Evolutionary conservation across 1,139 yeast genomes (phyloP).

Genomic region (Pneumocystis canis): DNA sequence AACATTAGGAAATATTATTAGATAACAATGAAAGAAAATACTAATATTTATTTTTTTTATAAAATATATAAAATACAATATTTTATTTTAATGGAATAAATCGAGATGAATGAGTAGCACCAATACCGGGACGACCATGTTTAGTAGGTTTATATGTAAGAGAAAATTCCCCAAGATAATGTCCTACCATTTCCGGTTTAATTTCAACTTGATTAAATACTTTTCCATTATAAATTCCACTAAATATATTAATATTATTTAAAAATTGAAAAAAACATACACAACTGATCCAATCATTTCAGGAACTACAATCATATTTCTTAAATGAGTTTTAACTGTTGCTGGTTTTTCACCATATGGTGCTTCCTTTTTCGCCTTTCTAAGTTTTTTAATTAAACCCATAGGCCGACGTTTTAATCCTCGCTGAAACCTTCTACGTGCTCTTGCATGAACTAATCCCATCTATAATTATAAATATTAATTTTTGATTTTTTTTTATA

Average conservation of each 20-base stretch:
- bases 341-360: slow-evolving; percentile 95
- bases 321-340: slow-evolving; percentile 95
- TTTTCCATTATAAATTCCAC: slow-evolving; percentile 98
- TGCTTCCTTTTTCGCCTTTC: slow-evolving; percentile 91
- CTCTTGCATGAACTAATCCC: slow-evolving; percentile 93
- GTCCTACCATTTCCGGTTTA: slow-evolving; percentile 99
- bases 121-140: slow-evolving; percentile 97
- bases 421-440: slow-evolving; percentile 98
- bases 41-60: no score
- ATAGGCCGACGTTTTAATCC: slow-evolving; percentile 55
- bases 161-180: slow-evolving; percentile 99
- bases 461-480: not conserved
- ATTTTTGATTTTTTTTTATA: no score
- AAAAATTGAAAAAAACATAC: not conserved
- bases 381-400: slow-evolving; percentile 95
- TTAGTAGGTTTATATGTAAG: slow-evolving; percentile 98
- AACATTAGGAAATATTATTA: no score
- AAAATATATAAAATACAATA: not conserved
- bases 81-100: slow-evolving; percentile 48
- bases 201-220: slow-evolving; percentile 98
- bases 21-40: no score
- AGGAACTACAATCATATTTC: slow-evolving; percentile 98
- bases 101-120: slow-evolving; percentile 70
- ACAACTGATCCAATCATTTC: slow-evolving; percentile 99
- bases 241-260: not conserved